A percentile compares a stretch with the other conserved stretches of the same genome.
Evolutionary conservation across 1,284 basidiomycete genomes (phyloP).

Genomic region (Cystobasidium pallidum): DNA sequence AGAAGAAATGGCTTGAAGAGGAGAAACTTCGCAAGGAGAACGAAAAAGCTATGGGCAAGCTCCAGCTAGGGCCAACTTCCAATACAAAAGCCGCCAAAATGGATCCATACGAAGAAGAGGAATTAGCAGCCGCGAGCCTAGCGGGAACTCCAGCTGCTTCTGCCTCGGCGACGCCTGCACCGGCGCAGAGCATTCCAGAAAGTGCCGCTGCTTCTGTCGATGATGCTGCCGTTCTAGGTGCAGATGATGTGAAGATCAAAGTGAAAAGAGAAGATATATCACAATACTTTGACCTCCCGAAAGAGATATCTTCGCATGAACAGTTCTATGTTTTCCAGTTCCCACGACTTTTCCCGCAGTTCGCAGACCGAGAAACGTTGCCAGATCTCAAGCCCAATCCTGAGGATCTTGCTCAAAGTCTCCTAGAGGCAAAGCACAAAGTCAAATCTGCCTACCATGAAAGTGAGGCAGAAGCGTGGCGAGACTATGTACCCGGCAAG

Average conservation of each 20-base stretch:
- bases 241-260: conserved; percentile 18
- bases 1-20: conserved; percentile 47
- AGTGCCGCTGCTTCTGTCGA: conserved; percentile 44
- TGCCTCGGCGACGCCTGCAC: conserved; percentile 32
- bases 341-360: conserved; percentile 52
- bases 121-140: conserved; percentile 44
- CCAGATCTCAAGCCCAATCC: conserved; percentile 46
- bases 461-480: conserved; percentile 36
- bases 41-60: conserved; percentile 45
- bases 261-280: conserved; percentile 9
- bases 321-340: conserved; percentile 54
- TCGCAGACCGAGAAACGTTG: conserved; percentile 1
- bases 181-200: conserved; percentile 28
- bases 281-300: conserved; percentile 16
- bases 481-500: conserved; percentile 43
- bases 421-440: conserved; percentile 27
- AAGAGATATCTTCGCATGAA: conserved; percentile 46
- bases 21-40: conserved; percentile 26
- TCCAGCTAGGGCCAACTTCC: conserved; percentile 3
- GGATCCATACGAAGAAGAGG: conserved; percentile 48
- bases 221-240: conserved; percentile 37
- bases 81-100: conserved; percentile 19
- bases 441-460: conserved; percentile 37
- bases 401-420: conserved; percentile 3
- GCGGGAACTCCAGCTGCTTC: conserved; percentile 45